Base-by-base conservation (phyloP, 2,329 filamentous ascomycete genomes). In the Didymella pinodella region DNA sequence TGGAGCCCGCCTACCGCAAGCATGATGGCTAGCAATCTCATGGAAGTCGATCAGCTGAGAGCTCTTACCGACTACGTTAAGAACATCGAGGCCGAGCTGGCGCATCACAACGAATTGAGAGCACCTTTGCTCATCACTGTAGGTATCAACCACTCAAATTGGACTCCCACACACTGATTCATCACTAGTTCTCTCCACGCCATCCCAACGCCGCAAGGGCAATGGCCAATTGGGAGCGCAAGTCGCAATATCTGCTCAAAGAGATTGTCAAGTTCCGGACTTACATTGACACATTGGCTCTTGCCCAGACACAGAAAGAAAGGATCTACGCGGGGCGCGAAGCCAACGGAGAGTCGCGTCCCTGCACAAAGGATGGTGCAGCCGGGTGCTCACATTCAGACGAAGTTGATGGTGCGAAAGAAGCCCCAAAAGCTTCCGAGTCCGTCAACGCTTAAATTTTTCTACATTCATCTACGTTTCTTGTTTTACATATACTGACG, bases 251-350 rank as follows among this genome's bases (percentile, higher is more conserved):
- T 74, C 81, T 99, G 40, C 83, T 98, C 12, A 85, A 91, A 34
- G 95, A 99, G 80, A 97, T 96, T 75, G 93, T 98, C 77, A 98
- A 98, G 78, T 98, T 97, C 80, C 85, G 90, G 60, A 98, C 93
- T 0, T 99, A 98, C 72, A 93, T 97, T 66, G 95, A 98, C 75
- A 89, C 88, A 32, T 80, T 99, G 49, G 84, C 88, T 57, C 85
- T 86, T 36, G 93, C 93, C 0, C 86, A 90, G 67, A 79, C 75
- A 31, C 84, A 87, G 54, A 93, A 90, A 74, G 84, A 86, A 45
- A 89, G 88, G 72, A 88, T 97, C 41, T 90, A 92, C 65, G 71
- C 73, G 5, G 71, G 75, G 64, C 75, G 75, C 29, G 74, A 72
- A 52, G 67, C 69, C 14, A 67, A 65, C 28, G 70, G 64, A 36